Base-by-base conservation (phyloP, 2,329 filamentous ascomycete genomes). In the Aspergillus fijiensis region DNA sequence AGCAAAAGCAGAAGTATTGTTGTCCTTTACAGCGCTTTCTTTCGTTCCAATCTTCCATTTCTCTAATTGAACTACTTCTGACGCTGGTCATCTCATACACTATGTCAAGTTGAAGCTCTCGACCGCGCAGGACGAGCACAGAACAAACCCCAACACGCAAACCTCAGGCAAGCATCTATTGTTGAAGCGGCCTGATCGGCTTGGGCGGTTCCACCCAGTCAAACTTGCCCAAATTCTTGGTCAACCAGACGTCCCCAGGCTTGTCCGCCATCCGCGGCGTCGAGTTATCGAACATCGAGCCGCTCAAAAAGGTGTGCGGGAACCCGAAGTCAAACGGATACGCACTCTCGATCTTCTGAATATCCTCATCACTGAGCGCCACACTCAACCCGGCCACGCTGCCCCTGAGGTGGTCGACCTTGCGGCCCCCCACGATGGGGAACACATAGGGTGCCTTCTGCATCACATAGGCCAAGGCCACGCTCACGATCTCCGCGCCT, bases 291-390 rank as follows among this genome's bases (percentile, higher is more conserved):
- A 62, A 57, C 29, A 62, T 21, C 12, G 57, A 52, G 27, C 60
- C 60, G 31, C 57, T 62, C 5, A 62, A 33, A 42, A 62, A 60
- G n/a, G 25, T 60, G 25, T 60, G 54, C 0, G 85, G 85, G 72
- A 86, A 87, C 0, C 85, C 85, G 11, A 79, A 35, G 11, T 87
- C 81, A 59, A 88, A 88, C 1, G 76, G 68, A 27, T 74, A 72
- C 4, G 80, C 80, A 2, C 67, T 69, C 61, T 87, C 85, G 55
- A 88, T 81, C 59, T 81, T 77, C 39, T 76, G 71, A 6, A 87
- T 75, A 56, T 88, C 83, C 10, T 83, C 79, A 0, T 80, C 73
- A 0, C 79, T 80, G 52, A 88, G 72, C 27, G 70, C 65, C 29
- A 87, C 69, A 2, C 70, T 76, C 50, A 88, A 65, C 0, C 81